Base-by-base conservation (phyloP, 2,329 filamentous ascomycete species). In the Fusarium pininemorale region DNA sequence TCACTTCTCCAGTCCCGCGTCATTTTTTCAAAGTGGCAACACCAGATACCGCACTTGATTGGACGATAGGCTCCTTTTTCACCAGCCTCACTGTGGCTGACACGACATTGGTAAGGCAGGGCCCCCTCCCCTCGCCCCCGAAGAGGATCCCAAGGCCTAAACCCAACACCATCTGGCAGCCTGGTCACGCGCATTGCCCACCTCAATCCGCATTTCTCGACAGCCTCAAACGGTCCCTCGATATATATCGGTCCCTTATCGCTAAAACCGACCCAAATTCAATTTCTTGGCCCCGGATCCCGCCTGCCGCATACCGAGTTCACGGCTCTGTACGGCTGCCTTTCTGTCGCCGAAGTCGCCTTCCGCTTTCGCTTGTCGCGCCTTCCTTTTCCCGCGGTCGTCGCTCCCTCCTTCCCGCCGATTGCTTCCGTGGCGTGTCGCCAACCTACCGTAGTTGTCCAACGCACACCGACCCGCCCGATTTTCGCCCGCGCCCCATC, bases 151-250 rank as follows among this genome's bases (percentile, higher is more conserved):
- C 57, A 76, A 75, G 67, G 68, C 74, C 75, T 69, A 78, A 79
- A 75, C 75, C 77, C 76, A 77, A 80, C 76, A 77, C 77, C 76
- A 78, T 78, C 77, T 76, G 78, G 78, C 76, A 76, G 75, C 79
- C 77, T 79, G 76, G 80, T 82, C 80, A 82, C 81, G 80, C 80
- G 81, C 80, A 81, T 82, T 81, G 79, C 78, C 81, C 80, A 78
- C 80, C 72, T 78, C 77, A 66, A 75, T 77, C 78, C 71, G 75
- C 78, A 79, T 77, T 77, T 74, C 75, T 78, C 67, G 77, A 80
- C 79, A 78, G 74, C 79, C 72, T 79, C 77, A 78, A 80, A 79
- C 77, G 75, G 79, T 76, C 70, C 74, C 72, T 70, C 26, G 41
- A 77, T 72, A 70, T 69, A 69, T 66, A 72, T 64, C 72, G 66